phyloP scores from a whole-genome alignment of 2,329 filamentous ascomycete species.

The Colletotrichum falcatum region DNA sequence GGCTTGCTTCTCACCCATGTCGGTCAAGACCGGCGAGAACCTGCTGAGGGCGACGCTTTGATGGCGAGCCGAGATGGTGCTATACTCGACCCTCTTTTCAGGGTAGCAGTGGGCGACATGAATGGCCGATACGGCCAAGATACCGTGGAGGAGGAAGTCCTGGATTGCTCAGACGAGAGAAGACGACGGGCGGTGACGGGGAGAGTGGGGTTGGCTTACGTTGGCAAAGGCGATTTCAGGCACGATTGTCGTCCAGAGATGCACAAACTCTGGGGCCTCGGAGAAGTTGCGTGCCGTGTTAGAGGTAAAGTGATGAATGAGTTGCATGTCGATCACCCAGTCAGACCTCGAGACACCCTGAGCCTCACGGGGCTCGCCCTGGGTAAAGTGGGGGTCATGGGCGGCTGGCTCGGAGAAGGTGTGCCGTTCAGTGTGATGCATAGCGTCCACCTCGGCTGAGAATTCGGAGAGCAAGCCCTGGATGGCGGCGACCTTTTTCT shows the following conservation, averaged over 20 bases:
- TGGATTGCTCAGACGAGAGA: constrained; percentile 9
- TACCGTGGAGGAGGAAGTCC: constrained; percentile 43
- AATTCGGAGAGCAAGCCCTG: constrained; percentile 31
- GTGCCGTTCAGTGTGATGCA: background rate
- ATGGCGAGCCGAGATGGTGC: constrained; percentile 39
- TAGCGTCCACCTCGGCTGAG: constrained; percentile 28
- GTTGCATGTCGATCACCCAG: constrained; percentile 34
- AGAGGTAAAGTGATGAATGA: constrained; percentile 33
- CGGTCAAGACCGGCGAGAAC: constrained; percentile 39
- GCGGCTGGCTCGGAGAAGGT: background rate
- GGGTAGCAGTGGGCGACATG: constrained; percentile 41
- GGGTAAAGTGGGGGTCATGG: background rate
- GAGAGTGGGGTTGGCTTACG: background rate
- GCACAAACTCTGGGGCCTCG: constrained; percentile 31
- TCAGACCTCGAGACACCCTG: constrained; percentile 13
- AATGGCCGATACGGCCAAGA: constrained; percentile 42
- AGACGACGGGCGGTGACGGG: too few species aligned
- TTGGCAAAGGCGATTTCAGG: constrained; percentile 32
- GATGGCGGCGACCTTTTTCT: constrained; percentile 33
- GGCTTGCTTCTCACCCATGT: constrained; percentile 41
- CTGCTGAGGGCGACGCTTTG: constrained; percentile 40
- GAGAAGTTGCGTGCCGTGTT: constrained; percentile 29
- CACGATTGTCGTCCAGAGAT: constrained; percentile 35
- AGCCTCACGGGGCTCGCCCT: constrained; percentile 4
- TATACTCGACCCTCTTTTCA: constrained; percentile 35